Evolutionary conservation across 352 stramenopile species (phyloP).

Genomic region (Globisporangium irregulare): DNA sequence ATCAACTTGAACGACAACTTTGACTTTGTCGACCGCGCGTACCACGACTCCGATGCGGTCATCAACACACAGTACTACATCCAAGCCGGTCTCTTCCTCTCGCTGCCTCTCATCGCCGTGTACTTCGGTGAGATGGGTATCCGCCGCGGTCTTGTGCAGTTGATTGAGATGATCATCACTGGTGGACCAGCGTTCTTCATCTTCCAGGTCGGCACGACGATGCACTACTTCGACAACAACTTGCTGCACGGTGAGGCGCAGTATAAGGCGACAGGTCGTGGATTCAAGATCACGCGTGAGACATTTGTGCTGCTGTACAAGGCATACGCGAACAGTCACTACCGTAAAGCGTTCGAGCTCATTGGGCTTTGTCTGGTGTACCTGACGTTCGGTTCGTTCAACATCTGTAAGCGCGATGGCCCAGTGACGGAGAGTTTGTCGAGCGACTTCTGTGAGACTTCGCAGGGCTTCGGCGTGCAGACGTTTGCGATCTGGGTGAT

Average conservation of each 20-base stretch:
- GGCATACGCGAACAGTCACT: conserved; percentile 69
- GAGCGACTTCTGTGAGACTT: conserved; percentile 63
- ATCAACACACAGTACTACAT: conserved; percentile 88
- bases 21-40: conserved; percentile 63
- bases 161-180: conserved; percentile 80
- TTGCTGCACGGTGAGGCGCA: conserved; percentile 72
- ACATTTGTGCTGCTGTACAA: conserved; percentile 84
- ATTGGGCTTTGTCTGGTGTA: conserved; percentile 75
- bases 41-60: conserved; percentile 52
- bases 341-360: conserved; percentile 78
- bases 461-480: conserved; percentile 75
- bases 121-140: conserved; percentile 83
- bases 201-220: conserved; percentile 79
- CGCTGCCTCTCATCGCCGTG: conserved; percentile 66
- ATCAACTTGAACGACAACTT: conserved; percentile 56
- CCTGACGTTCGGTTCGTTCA: conserved; percentile 64
- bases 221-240: conserved; percentile 88
- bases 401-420: conserved; percentile 55
- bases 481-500: conserved; percentile 84
- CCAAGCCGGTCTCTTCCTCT: conserved; percentile 78
- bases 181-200: conserved; percentile 72
- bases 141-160: conserved; percentile 58
- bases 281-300: conserved; percentile 83
- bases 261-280: conserved; percentile 80
- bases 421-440: conserved; percentile 36